A percentile compares a stretch with the other conserved stretches of the same genome.
phyloP scores from a whole-genome alignment of 306 rosid genomes.

The Castanopsis chinensis region DNA sequence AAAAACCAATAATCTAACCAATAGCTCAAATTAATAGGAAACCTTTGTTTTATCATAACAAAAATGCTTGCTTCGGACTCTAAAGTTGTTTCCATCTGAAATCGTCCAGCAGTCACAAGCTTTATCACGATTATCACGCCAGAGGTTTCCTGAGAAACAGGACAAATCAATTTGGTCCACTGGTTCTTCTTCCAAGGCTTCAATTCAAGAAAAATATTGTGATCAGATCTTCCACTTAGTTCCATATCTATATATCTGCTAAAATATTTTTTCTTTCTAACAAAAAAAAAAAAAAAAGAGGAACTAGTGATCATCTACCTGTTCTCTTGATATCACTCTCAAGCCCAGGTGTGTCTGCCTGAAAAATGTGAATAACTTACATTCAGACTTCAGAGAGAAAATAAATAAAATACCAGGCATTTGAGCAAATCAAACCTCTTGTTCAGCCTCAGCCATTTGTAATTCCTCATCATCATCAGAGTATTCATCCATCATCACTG shows the following conservation, averaged over 20 bases:
- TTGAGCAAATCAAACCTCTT: conserved; percentile 56
- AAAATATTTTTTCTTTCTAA: not conserved
- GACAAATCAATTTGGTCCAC: conserved; percentile 71
- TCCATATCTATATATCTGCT: not conserved
- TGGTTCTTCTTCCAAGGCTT: conserved; percentile 85
- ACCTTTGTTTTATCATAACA: conserved; percentile 91
- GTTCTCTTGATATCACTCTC: conserved; percentile 58
- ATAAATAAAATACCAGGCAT: conserved; percentile 14
- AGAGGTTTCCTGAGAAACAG: conserved; percentile 82
- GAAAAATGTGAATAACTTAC: conserved; percentile 16
- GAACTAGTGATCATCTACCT: conserved; percentile 44
- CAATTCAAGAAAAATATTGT: conserved; percentile 33
- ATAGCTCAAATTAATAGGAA: conserved; percentile 16
- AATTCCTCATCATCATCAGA: conserved; percentile 96
- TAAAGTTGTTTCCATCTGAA: conserved; percentile 90
- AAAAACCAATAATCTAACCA: conserved; percentile 10
- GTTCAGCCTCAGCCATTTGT: conserved; percentile 87
- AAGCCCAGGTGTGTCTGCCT: conserved; percentile 61
- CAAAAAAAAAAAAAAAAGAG: not conserved
- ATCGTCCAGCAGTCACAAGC: conserved; percentile 96
- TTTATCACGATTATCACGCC: conserved; percentile 71
- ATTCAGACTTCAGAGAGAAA: conserved; percentile 18
- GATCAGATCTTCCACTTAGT: conserved; percentile 26
- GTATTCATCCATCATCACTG: conserved; percentile 89
- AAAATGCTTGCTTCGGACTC: conserved; percentile 94